Evolutionary conservation across 371 early-diverging fungal genomes (phyloP).

Genomic region (Syncephalastrum monosporum): DNA sequence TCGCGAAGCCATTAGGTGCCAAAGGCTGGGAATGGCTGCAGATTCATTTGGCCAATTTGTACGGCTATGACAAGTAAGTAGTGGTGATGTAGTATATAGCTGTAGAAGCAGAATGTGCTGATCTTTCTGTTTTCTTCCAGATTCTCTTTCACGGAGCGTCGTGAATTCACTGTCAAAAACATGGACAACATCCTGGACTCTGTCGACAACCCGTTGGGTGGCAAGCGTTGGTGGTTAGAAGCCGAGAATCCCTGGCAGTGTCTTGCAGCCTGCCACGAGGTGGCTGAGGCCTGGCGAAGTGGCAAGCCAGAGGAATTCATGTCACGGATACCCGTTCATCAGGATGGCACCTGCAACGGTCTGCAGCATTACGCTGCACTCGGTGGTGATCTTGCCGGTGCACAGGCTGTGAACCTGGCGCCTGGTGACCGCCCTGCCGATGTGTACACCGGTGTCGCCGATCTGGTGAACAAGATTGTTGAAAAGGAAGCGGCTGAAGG

Average conservation of each 20-base stretch:
- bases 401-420: conserved; percentile 87
- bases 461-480: conserved; percentile 69
- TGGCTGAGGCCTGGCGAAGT: conserved; percentile 75
- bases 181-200: conserved; percentile 80
- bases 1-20: conserved; percentile 83
- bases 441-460: conserved; percentile 91
- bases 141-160: conserved; percentile 84
- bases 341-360: conserved; percentile 98
- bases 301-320: conserved; percentile 72
- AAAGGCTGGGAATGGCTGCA: conserved; percentile 91
- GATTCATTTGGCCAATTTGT: conserved; percentile 94
- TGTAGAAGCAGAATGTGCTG: neutral
- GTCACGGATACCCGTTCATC: conserved; percentile 89
- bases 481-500: conserved; percentile 65
- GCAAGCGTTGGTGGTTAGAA: conserved; percentile 88
- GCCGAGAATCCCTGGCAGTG: conserved; percentile 96
- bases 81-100: neutral
- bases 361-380: conserved; percentile 98
- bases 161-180: conserved; percentile 71
- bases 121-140: conserved; percentile 9
- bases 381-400: conserved; percentile 93
- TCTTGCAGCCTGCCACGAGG: conserved; percentile 88
- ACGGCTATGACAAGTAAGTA: conserved; percentile 86
- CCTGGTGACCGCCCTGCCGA: conserved; percentile 90
- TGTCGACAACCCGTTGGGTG: conserved; percentile 77